phyloP scores from a whole-genome alignment of 805 yeast genomes.

The Spathaspora sp. region DNA sequence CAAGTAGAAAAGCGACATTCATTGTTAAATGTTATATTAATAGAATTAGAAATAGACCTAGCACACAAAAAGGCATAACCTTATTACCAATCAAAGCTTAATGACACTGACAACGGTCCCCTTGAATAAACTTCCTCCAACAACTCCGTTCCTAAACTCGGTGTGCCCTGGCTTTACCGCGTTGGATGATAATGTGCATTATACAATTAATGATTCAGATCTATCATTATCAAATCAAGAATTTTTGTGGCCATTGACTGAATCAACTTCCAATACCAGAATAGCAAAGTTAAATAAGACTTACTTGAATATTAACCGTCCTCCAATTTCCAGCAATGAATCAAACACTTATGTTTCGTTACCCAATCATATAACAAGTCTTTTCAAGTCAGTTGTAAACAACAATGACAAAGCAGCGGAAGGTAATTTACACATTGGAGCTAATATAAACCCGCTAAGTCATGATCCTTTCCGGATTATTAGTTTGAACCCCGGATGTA shows the following conservation, averaged over 20 bases:
- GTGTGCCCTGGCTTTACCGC: conserved; percentile 34
- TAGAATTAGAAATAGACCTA: background rate
- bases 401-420: conserved; percentile 35
- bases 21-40: background rate
- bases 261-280: conserved; percentile 8
- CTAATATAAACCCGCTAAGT: conserved; percentile 48
- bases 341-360: conserved; percentile 52
- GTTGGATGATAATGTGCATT: conserved; percentile 33
- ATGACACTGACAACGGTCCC: conserved; percentile 23
- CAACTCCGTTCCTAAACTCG: conserved; percentile 27
- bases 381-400: conserved; percentile 33
- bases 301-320: conserved; percentile 37
- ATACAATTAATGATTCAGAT: conserved; percentile 14
- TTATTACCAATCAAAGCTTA: background rate
- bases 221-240: conserved; percentile 8
- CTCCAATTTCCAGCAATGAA: conserved; percentile 30
- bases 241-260: conserved; percentile 25
- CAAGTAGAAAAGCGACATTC: background rate
- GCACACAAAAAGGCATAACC: background rate
- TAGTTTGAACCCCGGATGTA: conserved; percentile 54
- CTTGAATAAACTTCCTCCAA: conserved; percentile 22
- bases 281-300: conserved; percentile 16
- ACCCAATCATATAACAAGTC: conserved; percentile 45
- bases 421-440: conserved; percentile 48
- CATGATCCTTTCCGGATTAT: conserved; percentile 53